A percentile compares a stretch with the other conserved stretches of the same genome.
phyloP scores from a whole-genome alignment of 352 stramenopile species.

The Phytophthora cryptogea region DNA sequence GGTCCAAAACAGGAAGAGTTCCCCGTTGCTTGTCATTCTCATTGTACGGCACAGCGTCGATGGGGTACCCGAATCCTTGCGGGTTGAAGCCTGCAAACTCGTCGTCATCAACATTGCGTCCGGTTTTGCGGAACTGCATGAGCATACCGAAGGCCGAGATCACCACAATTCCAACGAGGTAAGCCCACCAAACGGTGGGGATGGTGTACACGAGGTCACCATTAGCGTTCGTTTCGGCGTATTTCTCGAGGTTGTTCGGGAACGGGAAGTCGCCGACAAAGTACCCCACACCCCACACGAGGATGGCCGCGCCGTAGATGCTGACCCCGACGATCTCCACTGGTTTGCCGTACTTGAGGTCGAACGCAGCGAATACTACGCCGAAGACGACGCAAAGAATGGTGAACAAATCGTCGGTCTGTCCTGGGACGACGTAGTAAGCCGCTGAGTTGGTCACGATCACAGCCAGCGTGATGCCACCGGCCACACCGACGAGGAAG shows the following conservation, averaged over 20 bases:
- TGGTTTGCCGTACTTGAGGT: conserved; percentile 37
- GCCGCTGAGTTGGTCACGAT: conserved; percentile 37
- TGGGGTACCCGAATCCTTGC: conserved; percentile 22
- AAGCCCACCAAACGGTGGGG: conserved; percentile 45
- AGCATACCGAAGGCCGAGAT: conserved; percentile 36
- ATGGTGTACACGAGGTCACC: conserved; percentile 36
- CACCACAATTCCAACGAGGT: conserved; percentile 41
- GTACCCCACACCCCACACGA: conserved; percentile 49
- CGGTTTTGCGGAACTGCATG: conserved; percentile 39
- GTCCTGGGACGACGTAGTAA: conserved; percentile 37
- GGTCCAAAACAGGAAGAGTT: conserved; percentile 17
- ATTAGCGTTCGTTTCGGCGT: conserved; percentile 19
- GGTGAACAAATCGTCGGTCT: conserved; percentile 33
- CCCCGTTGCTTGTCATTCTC: conserved; percentile 25
- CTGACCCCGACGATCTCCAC: conserved; percentile 39
- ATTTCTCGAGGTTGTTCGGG: conserved; percentile 38
- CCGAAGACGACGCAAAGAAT: conserved; percentile 38
- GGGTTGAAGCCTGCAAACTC: conserved; percentile 24
- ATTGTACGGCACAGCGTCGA: conserved; percentile 24
- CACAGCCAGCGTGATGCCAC: conserved; percentile 35
- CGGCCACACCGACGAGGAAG: conserved; percentile 37
- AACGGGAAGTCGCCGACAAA: conserved; percentile 48
- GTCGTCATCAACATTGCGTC: conserved; percentile 22
- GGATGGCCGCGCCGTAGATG: conserved; percentile 30
- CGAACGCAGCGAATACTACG: conserved; percentile 31